phyloP scores from a whole-genome alignment of 192 early-diverging fungal species.

The Coemansia asiatica region DNA sequence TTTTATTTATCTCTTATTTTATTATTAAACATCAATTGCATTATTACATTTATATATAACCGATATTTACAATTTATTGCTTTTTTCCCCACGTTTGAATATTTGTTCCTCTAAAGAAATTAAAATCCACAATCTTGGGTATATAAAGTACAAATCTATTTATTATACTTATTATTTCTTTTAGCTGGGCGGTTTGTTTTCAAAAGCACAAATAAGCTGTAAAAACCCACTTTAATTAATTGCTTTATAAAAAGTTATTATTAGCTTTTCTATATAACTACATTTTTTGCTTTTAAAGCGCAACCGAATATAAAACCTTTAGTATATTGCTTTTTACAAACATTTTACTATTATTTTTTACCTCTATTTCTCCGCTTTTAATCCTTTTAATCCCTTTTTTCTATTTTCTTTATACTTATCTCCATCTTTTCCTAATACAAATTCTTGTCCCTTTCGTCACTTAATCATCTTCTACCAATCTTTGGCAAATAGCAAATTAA shows the following conservation, averaged over 20 bases:
- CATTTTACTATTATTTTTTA: not conserved
- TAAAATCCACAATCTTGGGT: not conserved
- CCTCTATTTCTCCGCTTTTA: not conserved
- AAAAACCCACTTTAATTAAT: too few relatives aligned
- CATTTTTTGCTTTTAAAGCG: not conserved
- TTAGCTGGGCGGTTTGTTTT: not conserved
- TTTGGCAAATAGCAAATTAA: not conserved
- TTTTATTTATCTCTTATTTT: not conserved
- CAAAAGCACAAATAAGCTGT: too few relatives aligned
- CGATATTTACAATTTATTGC: not conserved
- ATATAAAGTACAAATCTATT: not conserved
- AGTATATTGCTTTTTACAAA: not conserved
- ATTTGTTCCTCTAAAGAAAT: not conserved
- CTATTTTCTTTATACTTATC: slow-evolving; percentile 1
- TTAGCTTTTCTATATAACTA: not conserved
- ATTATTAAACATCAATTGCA: not conserved
- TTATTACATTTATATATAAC: not conserved
- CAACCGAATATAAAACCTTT: not conserved
- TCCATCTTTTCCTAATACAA: not conserved
- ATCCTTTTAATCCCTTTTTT: not conserved
- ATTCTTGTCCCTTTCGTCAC: not conserved
- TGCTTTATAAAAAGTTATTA: too few relatives aligned
- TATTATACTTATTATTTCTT: not conserved
- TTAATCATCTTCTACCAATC: not conserved
- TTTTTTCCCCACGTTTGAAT: not conserved